phyloP scores from a whole-genome alignment of 2,329 filamentous ascomycete species.

The Simplicillium sp. region DNA sequence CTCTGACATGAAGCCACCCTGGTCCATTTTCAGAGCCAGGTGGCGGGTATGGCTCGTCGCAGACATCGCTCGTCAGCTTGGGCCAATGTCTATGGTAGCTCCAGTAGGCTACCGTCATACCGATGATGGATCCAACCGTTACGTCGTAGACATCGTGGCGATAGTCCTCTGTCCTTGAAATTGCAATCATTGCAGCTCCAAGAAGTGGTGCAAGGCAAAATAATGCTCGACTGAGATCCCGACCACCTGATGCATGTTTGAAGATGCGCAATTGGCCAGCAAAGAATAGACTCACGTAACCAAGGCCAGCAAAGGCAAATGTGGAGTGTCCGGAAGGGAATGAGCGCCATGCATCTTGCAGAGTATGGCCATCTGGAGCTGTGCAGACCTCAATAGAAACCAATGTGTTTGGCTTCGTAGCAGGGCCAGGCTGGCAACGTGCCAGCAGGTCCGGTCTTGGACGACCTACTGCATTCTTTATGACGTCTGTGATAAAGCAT shows the following conservation, averaged over 20 bases:
- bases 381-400: conserved; percentile 66
- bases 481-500: conserved; percentile 74
- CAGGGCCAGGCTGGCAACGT: conserved; percentile 63
- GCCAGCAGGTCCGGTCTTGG: conserved; percentile 56
- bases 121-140: conserved; percentile 49
- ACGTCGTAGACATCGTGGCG: conserved; percentile 65
- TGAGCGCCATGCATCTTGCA: conserved; percentile 77
- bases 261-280: conserved; percentile 57
- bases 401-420: conserved; percentile 38
- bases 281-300: conserved; percentile 62
- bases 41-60: conserved; percentile 47
- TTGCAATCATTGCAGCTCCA: conserved; percentile 57
- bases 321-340: conserved; percentile 76
- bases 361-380: conserved; percentile 53
- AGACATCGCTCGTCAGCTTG: conserved; percentile 37
- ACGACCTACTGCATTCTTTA: conserved; percentile 81
- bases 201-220: conserved; percentile 49
- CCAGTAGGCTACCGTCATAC: conserved; percentile 52
- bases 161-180: conserved; percentile 61
- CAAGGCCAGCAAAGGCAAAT: conserved; percentile 70
- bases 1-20: conserved; percentile 35
- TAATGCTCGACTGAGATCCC: conserved; percentile 46
- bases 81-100: conserved; percentile 59
- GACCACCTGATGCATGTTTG: conserved; percentile 28
- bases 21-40: conserved; percentile 25